phyloP scores from a whole-genome alignment of 176 grass and related monocot genomes.

The Cenchrus fungigraminus region DNA sequence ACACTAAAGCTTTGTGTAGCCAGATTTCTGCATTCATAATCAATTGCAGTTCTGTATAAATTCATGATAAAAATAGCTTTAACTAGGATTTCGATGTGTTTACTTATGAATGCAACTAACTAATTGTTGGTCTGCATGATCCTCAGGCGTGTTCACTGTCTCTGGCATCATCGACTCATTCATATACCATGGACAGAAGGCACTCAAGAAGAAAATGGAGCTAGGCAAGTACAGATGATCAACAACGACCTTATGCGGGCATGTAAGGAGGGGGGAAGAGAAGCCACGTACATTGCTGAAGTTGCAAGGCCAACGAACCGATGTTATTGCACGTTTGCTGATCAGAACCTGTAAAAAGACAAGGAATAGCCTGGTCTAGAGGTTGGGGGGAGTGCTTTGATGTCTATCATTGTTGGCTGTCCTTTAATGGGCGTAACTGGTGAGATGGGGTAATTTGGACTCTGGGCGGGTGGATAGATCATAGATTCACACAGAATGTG shows the following conservation, averaged over 20 bases:
- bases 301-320: conserved; percentile 29
- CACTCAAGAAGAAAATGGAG: conserved; percentile 94
- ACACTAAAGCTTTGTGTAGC: not conserved
- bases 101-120: not conserved
- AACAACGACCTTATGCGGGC: conserved; percentile 23
- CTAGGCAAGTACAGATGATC: conserved; percentile 90
- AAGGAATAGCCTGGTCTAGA: conserved; percentile 14
- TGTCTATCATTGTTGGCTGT: conserved; percentile 20
- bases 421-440: conserved; percentile 28
- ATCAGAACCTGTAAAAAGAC: conserved; percentile 52
- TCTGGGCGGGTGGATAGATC: conserved; percentile 5
- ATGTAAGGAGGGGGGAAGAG: conserved; percentile 25
- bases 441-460: not conserved
- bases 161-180: conserved; percentile 97
- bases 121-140: conserved; percentile 8
- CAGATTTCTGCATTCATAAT: not conserved
- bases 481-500: conserved; percentile 34
- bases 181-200: conserved; percentile 90
- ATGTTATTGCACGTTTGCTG: conserved; percentile 22
- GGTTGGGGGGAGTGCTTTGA: conserved; percentile 15
- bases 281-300: not conserved
- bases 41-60: not conserved
- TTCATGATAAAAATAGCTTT: not conserved
- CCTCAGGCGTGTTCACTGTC: conserved; percentile 87
- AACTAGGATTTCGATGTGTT: not conserved